Conservation (phyloP, 345 rosid genomes). For the Hibiscus trionum region DNA sequence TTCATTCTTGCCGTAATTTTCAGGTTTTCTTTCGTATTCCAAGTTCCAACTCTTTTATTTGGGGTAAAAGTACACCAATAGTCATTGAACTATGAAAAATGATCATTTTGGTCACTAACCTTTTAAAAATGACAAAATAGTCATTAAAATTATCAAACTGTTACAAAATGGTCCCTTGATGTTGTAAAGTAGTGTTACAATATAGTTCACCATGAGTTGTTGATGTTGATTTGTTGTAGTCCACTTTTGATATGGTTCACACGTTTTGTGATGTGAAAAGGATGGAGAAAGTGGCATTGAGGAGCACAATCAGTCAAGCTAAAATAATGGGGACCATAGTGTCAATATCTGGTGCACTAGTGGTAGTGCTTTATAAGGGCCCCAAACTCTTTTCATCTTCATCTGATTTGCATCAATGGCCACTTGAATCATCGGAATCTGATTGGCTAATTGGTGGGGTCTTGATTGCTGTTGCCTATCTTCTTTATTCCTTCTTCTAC, state of each 20-base stretch:
- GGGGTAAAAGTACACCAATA: too few species aligned
- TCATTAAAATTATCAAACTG: too few species aligned
- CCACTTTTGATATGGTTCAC: background rate
- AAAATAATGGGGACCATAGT: background rate
- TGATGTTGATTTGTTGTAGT: too few species aligned
- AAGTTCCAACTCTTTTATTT: background rate
- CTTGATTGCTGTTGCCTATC: conserved; percentile 52
- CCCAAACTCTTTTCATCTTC: conserved; percentile 21
- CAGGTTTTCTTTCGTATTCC: conserved; percentile 11
- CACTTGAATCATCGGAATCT: conserved; percentile 8
- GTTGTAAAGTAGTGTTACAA: too few species aligned
- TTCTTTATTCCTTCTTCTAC: conserved; percentile 63
- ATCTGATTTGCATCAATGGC: conserved; percentile 3
- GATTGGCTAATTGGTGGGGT: conserved; percentile 44
- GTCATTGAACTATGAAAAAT: too few species aligned
- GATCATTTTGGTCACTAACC: too few species aligned
- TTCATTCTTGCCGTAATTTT: conserved; percentile 28
- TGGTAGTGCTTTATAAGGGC: conserved; percentile 24
- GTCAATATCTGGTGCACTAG: background rate
- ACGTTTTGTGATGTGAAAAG: background rate
- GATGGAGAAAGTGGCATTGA: conserved; percentile 24
- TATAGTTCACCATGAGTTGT: too few species aligned
- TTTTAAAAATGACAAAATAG: too few species aligned
- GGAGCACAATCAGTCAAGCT: conserved; percentile 17
- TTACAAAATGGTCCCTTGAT: too few species aligned